These are phyloP conservation scores for Meyerozyma smithsonii DNA, from an alignment of 1,139 yeast species.

Conservation along the genomic window DNA sequence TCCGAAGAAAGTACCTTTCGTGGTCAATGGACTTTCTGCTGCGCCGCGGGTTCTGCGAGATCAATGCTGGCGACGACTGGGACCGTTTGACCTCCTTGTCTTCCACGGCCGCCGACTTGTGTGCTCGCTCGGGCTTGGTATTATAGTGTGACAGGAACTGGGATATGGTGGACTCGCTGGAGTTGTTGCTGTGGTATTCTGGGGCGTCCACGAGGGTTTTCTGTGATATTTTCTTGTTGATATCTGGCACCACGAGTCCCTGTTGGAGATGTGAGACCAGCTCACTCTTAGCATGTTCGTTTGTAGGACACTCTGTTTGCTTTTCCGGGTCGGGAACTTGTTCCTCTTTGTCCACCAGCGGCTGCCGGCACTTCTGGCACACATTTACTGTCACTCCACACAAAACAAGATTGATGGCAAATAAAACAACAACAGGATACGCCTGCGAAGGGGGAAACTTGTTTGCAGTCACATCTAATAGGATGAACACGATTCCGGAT, in stretches of 20 bases:
- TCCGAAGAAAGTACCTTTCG: slow-evolving; percentile 28
- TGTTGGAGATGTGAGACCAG: neutral
- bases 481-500: neutral
- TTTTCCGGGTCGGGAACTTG: no score
- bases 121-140: no score
- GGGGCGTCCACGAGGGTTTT: slow-evolving; percentile 8
- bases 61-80: slow-evolving; percentile 17
- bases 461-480: neutral
- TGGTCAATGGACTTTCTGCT: slow-evolving; percentile 29
- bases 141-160: neutral
- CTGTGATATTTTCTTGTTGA: slow-evolving; percentile 9
- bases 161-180: neutral
- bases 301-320: no score
- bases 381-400: neutral
- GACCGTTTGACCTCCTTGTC: slow-evolving; percentile 17
- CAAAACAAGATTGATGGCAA: neutral
- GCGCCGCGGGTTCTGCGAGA: slow-evolving; percentile 9
- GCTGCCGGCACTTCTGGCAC: no score
- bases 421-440: neutral
- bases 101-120: neutral
- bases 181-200: slow-evolving; percentile 5
- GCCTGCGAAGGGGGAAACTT: neutral
- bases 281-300: neutral
- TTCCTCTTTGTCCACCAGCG: no score
- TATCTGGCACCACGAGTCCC: neutral